These are phyloP conservation scores for Yamadazyma olivae DNA, from an alignment of 805 yeast species.

Conservation along the genomic window DNA sequence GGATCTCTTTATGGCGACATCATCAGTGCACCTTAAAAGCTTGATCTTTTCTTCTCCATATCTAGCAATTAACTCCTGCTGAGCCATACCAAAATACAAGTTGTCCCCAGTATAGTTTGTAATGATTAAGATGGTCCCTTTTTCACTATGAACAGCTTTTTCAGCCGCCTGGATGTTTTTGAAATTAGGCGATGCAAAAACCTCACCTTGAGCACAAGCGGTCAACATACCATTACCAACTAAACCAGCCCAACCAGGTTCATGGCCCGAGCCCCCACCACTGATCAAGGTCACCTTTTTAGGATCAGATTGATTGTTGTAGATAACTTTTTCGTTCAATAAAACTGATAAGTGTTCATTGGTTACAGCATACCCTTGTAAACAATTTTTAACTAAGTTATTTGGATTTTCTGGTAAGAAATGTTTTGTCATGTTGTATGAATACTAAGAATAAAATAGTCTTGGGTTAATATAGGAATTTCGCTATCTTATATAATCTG, in stretches of 20 bases:
- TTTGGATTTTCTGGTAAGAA: constrained; percentile 34
- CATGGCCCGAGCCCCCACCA: constrained; percentile 46
- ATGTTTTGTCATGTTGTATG: constrained; percentile 29
- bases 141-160: constrained; percentile 30
- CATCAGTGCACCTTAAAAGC: constrained; percentile 30
- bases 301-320: constrained; percentile 24
- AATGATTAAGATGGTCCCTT: constrained; percentile 30
- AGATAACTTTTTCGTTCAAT: constrained; percentile 37
- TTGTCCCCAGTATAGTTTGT: constrained; percentile 41
- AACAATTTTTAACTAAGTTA: constrained; percentile 34
- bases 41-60: constrained; percentile 27
- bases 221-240: constrained; percentile 37
- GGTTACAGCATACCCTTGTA: constrained; percentile 37
- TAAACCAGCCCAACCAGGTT: constrained; percentile 40
- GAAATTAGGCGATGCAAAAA: constrained; percentile 41
- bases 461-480: not conserved
- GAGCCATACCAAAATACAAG: constrained; percentile 38
- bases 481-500: constrained; percentile 1
- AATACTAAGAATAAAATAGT: not conserved
- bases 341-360: constrained; percentile 34
- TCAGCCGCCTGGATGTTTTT: constrained; percentile 36
- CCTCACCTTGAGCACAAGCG: constrained; percentile 40
- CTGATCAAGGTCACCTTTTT: constrained; percentile 28
- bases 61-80: constrained; percentile 29
- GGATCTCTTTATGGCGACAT: constrained; percentile 30